phyloP scores from a whole-genome alignment of 768 basidiomycete species.

The Russula compacta region DNA sequence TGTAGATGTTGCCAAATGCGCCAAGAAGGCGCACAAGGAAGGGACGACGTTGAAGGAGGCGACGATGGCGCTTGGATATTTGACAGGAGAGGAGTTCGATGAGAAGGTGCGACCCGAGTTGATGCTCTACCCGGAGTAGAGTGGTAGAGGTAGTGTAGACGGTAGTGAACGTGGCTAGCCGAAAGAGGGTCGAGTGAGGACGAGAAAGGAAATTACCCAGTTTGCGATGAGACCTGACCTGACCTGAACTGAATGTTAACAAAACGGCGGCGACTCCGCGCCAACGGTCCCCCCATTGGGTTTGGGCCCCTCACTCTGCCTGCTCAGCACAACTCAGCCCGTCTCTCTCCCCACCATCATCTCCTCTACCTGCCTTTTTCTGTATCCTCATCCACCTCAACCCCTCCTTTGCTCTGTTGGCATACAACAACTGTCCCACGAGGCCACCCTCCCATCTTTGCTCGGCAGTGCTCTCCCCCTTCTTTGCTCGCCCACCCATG shows the following conservation, averaged over 20 bases:
- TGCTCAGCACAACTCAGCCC: background rate
- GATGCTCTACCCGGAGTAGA: slow-evolving; percentile 68
- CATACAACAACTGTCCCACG: slow-evolving; percentile 14
- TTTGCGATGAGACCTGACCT: slow-evolving; percentile 14
- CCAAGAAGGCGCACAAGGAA: slow-evolving; percentile 99
- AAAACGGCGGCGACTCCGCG: slow-evolving; percentile 19
- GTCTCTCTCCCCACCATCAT: background rate
- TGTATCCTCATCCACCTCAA: background rate
- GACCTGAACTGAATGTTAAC: slow-evolving; percentile 10
- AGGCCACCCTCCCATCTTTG: background rate
- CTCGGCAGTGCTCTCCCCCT: background rate
- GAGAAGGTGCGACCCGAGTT: slow-evolving; percentile 85
- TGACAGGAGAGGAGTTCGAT: slow-evolving; percentile 90
- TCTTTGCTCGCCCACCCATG: slow-evolving; percentile 12
- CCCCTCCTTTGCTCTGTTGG: background rate
- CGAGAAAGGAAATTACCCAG: slow-evolving; percentile 16
- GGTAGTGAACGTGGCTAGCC: background rate
- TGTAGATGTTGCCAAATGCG: slow-evolving; percentile 92
- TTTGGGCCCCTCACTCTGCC: slow-evolving; percentile 3
- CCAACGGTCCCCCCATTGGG: slow-evolving; percentile 1
- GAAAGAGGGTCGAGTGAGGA: slow-evolving; percentile 1
- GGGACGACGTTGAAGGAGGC: slow-evolving; percentile 95
- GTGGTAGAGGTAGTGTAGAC: background rate
- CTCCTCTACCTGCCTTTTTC: background rate
- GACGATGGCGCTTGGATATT: slow-evolving; percentile 75